phyloP scores from a whole-genome alignment of 192 early-diverging fungal species.

The Spinellus fusiger region DNA sequence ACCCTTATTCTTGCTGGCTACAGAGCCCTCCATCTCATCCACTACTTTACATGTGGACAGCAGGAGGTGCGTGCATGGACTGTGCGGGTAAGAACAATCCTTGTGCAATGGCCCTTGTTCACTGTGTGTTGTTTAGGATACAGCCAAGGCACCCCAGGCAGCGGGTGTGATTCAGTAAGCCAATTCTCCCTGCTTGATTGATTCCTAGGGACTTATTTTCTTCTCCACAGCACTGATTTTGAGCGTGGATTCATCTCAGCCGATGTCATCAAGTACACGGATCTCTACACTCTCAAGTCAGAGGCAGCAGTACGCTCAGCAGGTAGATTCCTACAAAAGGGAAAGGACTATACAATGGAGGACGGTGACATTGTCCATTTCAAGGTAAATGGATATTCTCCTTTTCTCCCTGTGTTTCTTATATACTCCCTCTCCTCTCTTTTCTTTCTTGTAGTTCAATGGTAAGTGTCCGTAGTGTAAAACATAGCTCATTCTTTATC shows the following conservation, averaged over 20 bases:
- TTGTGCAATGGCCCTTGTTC: neutral
- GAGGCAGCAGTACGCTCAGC: slow-evolving; percentile 68
- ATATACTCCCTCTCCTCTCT: too few species aligned
- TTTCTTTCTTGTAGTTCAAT: too few species aligned
- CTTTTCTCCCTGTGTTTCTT: too few species aligned
- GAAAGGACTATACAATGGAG: slow-evolving; percentile 67
- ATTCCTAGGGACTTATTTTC: too few species aligned
- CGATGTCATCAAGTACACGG: slow-evolving; percentile 51
- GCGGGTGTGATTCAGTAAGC: slow-evolving; percentile 58
- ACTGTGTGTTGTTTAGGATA: slow-evolving; percentile 27
- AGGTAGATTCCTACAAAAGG: slow-evolving; percentile 68
- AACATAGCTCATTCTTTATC: neutral
- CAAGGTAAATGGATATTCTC: slow-evolving; percentile 33
- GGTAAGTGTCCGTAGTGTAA: neutral
- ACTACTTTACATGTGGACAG: slow-evolving; percentile 73
- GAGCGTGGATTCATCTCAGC: slow-evolving; percentile 74
- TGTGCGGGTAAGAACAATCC: slow-evolving; percentile 33
- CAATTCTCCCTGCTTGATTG: slow-evolving; percentile 40
- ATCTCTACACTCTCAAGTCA: slow-evolving; percentile 51
- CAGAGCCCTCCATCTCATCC: slow-evolving; percentile 59
- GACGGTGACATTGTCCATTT: slow-evolving; percentile 55
- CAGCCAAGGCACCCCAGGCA: slow-evolving; percentile 67
- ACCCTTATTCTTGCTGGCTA: slow-evolving; percentile 67
- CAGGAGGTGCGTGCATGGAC: slow-evolving; percentile 81
- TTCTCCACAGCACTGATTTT: slow-evolving; percentile 67